A percentile compares a stretch with the other conserved stretches of the same genome.
Conservation (phyloP, 2,329 filamentous ascomycete species). For the Hypoxylon sp. region DNA sequence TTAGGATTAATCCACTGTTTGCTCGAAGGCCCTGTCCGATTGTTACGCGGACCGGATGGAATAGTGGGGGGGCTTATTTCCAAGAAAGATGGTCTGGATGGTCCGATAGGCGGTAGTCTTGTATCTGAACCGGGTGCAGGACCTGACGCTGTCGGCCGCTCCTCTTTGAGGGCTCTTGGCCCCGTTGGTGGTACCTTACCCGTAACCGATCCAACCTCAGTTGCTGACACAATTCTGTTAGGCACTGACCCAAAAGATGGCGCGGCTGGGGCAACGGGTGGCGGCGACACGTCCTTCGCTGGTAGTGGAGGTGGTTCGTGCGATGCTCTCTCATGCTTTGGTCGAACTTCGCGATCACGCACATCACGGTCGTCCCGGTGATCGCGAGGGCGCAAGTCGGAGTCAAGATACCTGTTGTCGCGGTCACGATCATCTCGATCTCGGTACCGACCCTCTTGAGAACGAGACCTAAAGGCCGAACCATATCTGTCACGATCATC, state of each 20-base stretch:
- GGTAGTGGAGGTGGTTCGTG: conserved; percentile 64
- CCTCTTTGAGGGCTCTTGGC: conserved; percentile 65
- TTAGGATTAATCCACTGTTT: conserved; percentile 73
- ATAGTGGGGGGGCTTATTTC: conserved; percentile 66
- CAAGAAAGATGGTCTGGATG: conserved; percentile 59
- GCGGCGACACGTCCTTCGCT: conserved; percentile 69
- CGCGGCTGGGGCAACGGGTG: conserved; percentile 70
- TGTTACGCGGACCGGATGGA: conserved; percentile 66
- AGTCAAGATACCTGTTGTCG: conserved; percentile 56
- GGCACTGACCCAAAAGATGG: conserved; percentile 71
- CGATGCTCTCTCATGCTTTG: conserved; percentile 67
- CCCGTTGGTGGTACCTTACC: conserved; percentile 69
- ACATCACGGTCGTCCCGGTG: conserved; percentile 67
- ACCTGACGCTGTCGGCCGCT: conserved; percentile 63
- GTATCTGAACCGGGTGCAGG: conserved; percentile 57
- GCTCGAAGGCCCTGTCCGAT: conserved; percentile 66
- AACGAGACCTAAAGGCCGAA: conserved; percentile 71
- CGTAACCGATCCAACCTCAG: conserved; percentile 57
- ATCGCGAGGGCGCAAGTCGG: conserved; percentile 59
- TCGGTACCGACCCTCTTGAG: conserved; percentile 73
- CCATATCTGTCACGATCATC: conserved; percentile 71
- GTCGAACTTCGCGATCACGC: conserved; percentile 57
- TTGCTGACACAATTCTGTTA: conserved; percentile 59
- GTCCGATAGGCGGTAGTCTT: conserved; percentile 58
- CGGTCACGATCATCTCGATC: conserved; percentile 62